Conservation (phyloP, 2,329 filamentous ascomycete species). For the Aureobasidium leucospermi region DNA sequence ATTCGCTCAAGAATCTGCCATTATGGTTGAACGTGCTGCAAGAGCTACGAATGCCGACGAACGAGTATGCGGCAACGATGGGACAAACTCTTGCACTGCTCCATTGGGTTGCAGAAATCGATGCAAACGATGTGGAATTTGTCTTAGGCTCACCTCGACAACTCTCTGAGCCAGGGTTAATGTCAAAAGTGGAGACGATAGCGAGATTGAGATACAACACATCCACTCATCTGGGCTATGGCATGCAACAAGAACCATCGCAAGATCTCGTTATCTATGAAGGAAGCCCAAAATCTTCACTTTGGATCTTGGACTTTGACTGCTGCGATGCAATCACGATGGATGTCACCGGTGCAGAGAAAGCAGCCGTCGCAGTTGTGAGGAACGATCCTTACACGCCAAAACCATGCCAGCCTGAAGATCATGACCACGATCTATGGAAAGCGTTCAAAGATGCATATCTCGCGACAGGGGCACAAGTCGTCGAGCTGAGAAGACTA, state of each 20-base stretch:
- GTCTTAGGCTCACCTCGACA: slow-evolving; percentile 34
- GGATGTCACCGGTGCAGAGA: slow-evolving; percentile 34
- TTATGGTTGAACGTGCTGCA: slow-evolving; percentile 46
- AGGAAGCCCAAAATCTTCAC: neutral
- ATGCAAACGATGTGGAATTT: slow-evolving; percentile 51
- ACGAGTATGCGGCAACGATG: slow-evolving; percentile 38
- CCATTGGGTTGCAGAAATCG: no score
- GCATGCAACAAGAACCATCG: neutral
- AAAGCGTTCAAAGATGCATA: slow-evolving; percentile 12
- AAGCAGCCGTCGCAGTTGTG: slow-evolving; percentile 39
- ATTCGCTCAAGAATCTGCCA: slow-evolving; percentile 43
- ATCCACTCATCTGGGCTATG: neutral
- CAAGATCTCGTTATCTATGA: neutral
- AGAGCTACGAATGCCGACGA: slow-evolving; percentile 29
- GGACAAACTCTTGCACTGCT: slow-evolving; percentile 33
- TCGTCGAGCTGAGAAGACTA: slow-evolving; percentile 1
- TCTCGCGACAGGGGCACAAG: slow-evolving; percentile 3
- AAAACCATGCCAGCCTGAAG: slow-evolving; percentile 25
- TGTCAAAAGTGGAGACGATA: neutral
- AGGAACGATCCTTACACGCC: slow-evolving; percentile 49
- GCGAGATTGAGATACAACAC: neutral
- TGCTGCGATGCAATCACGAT: slow-evolving; percentile 47
- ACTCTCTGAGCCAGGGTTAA: no score
- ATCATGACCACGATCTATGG: slow-evolving; percentile 15
- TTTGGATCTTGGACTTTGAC: slow-evolving; percentile 50